Percentiles rank a stretch among this genome's conserved stretches.
Evolutionary conservation across 2,329 filamentous ascomycete genomes (phyloP).

Genomic region (Sarocladium strictum): DNA sequence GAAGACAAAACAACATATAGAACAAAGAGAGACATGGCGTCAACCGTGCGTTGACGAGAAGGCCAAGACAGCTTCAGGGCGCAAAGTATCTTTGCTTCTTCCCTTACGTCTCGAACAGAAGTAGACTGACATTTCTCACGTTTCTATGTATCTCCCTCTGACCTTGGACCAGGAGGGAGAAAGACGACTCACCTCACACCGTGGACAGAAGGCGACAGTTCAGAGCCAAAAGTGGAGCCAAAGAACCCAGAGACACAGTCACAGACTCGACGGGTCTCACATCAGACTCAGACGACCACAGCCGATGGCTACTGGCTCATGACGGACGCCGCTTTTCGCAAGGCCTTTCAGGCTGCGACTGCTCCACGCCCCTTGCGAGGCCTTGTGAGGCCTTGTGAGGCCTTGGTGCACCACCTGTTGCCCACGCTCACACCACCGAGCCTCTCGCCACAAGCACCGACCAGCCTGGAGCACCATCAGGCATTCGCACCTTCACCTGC

Average conservation of each 20-base stretch:
- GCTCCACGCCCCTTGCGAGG: neutral
- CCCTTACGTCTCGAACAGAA: neutral
- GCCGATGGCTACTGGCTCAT: neutral
- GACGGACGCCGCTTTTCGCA: neutral
- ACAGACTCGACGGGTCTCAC: conserved; percentile 8
- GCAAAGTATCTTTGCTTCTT: neutral
- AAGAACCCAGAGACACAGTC: neutral
- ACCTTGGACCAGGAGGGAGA: neutral
- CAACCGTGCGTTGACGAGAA: neutral
- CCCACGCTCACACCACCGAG: conserved; percentile 4
- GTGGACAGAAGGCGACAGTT: neutral
- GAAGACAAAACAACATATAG: neutral
- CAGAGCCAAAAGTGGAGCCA: neutral
- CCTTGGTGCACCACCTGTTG: conserved; percentile 5
- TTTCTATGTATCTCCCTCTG: neutral
- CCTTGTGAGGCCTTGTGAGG: neutral
- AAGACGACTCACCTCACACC: neutral
- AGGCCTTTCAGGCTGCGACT: neutral
- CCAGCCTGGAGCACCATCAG: neutral
- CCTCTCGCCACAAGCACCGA: neutral
- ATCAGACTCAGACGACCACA: conserved; percentile 1
- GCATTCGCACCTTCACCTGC: neutral
- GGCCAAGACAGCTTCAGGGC: neutral
- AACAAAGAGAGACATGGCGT: neutral
- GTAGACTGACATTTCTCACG: neutral